Base-by-base conservation (phyloP, 331 rosid genomes). In the Phaseolus coccineus region DNA sequence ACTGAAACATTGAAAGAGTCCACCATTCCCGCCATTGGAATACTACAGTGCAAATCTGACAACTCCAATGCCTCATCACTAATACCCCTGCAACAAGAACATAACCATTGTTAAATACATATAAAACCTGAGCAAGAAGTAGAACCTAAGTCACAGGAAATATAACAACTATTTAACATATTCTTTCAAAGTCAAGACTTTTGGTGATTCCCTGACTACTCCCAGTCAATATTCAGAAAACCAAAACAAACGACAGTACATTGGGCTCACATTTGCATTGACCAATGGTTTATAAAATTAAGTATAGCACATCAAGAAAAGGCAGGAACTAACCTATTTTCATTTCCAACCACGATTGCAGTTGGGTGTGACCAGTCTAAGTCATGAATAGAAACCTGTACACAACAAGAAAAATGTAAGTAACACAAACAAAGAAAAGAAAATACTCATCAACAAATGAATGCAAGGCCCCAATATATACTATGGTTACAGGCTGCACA, bases 21-120 rank as follows among this genome's bases (percentile, higher is more conserved):
- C 61, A 93, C 97, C 99, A 93, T 95, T 63, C 99, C 99, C 1
- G 90, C 89, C 98, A 95, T 91, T 4, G 99, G 96, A 80, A 93
- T 90, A 83, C 91, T 87, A 86, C 97, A 95, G 81, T 85, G 91
- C 77, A 95, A 59, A 80, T 93, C 97, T 33, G 97, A 95, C 85
- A 93, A 83, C 71, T 82, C 93, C 89, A 93, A 72, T 53, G 99
- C 97, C 84, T 91, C 96, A 4, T 91, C 90, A 79, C 91, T 95
- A 77, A 90, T 88, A 27, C 97, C 99, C 92, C 96, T 95, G 86
- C 48, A 82, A 70, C 25, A 69, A 85, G 64, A 71, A 56, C 81
- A 74, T 11, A 47, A 27, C 70, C 40, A 46, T 8, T 12, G 30
- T 71, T 74, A 10, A 71, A 51, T 40, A 74, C 8, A 71, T 11